Evolutionary conservation across 1,139 yeast genomes (phyloP), one percentile per base, ranked within the genome.

Genomic region (Magnusiomyces paraingens): DNA sequence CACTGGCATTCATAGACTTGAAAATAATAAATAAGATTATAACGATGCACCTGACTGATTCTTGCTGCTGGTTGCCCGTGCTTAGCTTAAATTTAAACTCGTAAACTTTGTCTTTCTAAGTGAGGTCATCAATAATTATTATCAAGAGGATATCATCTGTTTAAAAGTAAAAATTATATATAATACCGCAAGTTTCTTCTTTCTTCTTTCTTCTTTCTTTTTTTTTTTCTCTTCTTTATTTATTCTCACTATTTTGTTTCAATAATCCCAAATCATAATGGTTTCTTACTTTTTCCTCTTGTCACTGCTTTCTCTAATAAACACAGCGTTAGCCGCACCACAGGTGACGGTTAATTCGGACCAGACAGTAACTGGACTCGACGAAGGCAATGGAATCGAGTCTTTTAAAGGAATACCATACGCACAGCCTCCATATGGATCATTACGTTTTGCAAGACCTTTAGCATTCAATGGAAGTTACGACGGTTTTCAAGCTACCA

Each of bases 351-450:
- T 26, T 26, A 26, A 38, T 10, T 38, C 41, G 5, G 11, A 38
- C 41, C 41, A 38, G 18, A 5, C 11, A 4, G 18, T 38, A 6
- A 38, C 15, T 15, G 41, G 41, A 4, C 12, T 38, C 11, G 26
- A 36, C 2, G 50, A 44, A 35, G 53, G 50, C 15, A 42, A 44
- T 36, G 42, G 32, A 26, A 51, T 54, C 14, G 57, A 55, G 18
- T 22, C 47, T 14, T 55, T 55, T 26, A 38, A 38, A 15, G 57
- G 57, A 1, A 56, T 64, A 12, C 66, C 66, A 3, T 64, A 54
- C 52, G 66, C 64, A 2, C 46, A 57, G 11, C 63, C 67, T 3
- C 66, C 67, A 1, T 51, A 57, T 3, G 63, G 60, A 4, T 47
- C 56, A 1, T 55, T 59, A 15, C 50, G 67, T 21, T 64, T 64